phyloP scores from a whole-genome alignment of 495 filamentous ascomycete genomes.

The Beverwykella pulmonaria region DNA sequence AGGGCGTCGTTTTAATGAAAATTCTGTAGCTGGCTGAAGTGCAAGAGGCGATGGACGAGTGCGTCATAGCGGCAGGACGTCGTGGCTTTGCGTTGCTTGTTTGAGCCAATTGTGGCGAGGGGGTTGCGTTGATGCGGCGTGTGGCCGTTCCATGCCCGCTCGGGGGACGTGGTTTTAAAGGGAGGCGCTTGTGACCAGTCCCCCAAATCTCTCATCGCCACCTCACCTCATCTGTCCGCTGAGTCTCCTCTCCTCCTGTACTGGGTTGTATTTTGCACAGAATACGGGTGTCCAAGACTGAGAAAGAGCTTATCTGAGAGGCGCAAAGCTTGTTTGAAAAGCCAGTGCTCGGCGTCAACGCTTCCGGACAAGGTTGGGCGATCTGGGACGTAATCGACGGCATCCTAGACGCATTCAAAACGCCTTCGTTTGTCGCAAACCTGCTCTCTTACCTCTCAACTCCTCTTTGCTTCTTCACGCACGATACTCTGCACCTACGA shows the following conservation, averaged over 20 bases:
- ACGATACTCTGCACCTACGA: not conserved
- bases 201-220: too few species aligned
- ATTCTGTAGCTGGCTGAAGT: not conserved
- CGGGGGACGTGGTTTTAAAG: too few species aligned
- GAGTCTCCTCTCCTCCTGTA: not conserved
- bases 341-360: not conserved
- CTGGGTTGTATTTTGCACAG: too few species aligned
- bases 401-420: not conserved
- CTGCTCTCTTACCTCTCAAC: not conserved
- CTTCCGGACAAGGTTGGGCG: not conserved
- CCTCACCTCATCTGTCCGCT: not conserved
- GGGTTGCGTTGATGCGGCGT: not conserved
- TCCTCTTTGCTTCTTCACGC: not conserved
- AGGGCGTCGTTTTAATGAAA: too few species aligned
- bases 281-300: not conserved
- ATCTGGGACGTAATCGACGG: not conserved
- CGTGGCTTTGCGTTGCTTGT: conserved; percentile 4
- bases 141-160: not conserved
- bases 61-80: conserved; percentile 2
- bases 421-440: not conserved
- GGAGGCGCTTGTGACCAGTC: too few species aligned
- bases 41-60: not conserved
- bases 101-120: conserved; percentile 16
- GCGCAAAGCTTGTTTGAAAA: not conserved
- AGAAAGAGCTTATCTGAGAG: not conserved